Base-by-base conservation (phyloP, 139 green algal genomes). In the Tetraselmis chui region DNA sequence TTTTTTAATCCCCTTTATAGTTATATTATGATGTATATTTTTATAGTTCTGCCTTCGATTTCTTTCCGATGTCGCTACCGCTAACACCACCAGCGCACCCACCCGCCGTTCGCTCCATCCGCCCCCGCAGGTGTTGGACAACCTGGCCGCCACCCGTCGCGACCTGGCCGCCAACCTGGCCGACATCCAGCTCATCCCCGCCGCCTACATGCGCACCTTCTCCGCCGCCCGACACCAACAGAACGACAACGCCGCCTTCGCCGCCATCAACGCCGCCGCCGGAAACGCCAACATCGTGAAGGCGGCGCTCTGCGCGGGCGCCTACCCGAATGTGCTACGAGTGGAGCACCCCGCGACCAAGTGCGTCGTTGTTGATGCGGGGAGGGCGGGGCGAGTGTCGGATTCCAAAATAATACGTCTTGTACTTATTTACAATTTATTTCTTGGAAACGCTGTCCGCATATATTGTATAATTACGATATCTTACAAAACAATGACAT, bases 271-370 rank as follows among this genome's bases (percentile, higher is more conserved):
- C 31, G 76, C 28, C 26, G 24, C 75, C 31, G 30, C 59, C 80
- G 30, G 76, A 29, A 45, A n/a, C 74, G 58, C 79, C 26, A 32
- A 84, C n/a, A 59, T 93, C 25, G 85, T 94, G 30, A 93, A 93
- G 80, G 90, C 90, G 26, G 90, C 85, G 1, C 76, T 94, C 23
- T 89, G 82, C 58, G 89, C 91, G 77, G 96, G 96, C 0, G 97
- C 97, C 79, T 99, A 98, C 86, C 96, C 97, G 0, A 89, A 94
- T 79, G 87, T 99, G n/a, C 83, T 98, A 76, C 84, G 93, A 0
- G 94, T 98, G 77, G 89, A 97, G 32, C 84, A 92, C 31, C 89
- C 86, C 1, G 77, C 89, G 2, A 75, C 83, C 25, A 87, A 88
- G 32, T 25, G 27, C 29, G 5, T 75, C 78, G 79, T n/a, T n/a